phyloP scores from a whole-genome alignment of 2,329 filamentous ascomycete genomes.

The Cytospora piceae region DNA sequence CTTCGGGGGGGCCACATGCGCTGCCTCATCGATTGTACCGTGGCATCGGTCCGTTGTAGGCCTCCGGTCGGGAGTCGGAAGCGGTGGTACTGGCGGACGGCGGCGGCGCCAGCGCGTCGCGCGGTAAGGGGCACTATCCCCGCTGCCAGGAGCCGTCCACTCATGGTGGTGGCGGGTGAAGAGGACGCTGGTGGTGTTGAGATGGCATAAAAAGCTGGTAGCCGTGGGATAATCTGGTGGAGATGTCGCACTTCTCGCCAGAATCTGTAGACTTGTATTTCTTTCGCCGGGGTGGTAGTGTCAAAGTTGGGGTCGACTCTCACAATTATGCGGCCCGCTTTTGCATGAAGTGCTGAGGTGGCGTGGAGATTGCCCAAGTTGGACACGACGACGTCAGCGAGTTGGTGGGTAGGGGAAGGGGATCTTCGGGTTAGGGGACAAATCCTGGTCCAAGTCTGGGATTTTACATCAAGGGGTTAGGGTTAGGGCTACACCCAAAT shows the following conservation, averaged over 20 bases:
- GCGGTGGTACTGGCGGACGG: constrained; percentile 59
- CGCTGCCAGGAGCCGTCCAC: constrained; percentile 75
- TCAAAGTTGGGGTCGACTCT: constrained; percentile 14
- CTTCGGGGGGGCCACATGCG: constrained; percentile 81
- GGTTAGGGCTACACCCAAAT: no score
- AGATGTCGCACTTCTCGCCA: constrained; percentile 7
- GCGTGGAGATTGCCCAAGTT: constrained; percentile 8
- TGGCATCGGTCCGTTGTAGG: constrained; percentile 67
- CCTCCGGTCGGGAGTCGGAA: constrained; percentile 71
- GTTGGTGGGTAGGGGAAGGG: background rate
- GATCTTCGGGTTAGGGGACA: constrained; percentile 12
- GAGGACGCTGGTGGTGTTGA: constrained; percentile 15
- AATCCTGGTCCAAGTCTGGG: background rate
- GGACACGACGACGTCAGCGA: constrained; percentile 22
- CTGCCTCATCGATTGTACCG: constrained; percentile 62
- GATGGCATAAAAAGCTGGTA: constrained; percentile 28
- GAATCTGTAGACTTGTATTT: constrained; percentile 2
- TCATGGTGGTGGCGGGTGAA: constrained; percentile 54
- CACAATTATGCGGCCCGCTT: constrained; percentile 23
- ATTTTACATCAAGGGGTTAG: no score
- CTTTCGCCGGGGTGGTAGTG: background rate
- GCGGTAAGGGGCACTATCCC: constrained; percentile 66
- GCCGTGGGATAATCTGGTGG: background rate
- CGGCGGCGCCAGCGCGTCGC: constrained; percentile 59
- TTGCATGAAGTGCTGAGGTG: constrained; percentile 18